Percentiles rank a stretch among this genome's conserved stretches.
Evolutionary conservation across 148 eudicot species (phyloP).

Genomic region (Polygonum aviculare): DNA sequence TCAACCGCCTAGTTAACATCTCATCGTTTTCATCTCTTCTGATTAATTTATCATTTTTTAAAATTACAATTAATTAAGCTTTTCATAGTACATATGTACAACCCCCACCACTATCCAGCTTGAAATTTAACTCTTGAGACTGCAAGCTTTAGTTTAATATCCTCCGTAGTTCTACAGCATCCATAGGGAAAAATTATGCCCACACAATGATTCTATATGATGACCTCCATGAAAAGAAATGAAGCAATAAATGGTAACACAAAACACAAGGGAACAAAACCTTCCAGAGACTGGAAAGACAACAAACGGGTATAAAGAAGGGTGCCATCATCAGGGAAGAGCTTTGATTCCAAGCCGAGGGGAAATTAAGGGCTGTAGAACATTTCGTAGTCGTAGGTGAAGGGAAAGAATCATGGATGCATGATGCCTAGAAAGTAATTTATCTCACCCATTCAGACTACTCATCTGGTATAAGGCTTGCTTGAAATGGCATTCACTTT

Average conservation of each 20-base stretch:
- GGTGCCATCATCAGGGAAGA: neutral
- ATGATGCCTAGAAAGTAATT: neutral
- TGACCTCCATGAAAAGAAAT: constrained; percentile 1
- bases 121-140: no score
- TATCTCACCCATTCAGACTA: neutral
- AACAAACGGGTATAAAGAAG: neutral
- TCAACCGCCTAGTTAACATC: no score
- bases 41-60: no score
- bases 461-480: neutral
- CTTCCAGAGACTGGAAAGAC: neutral
- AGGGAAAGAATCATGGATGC: no score
- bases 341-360: no score
- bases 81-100: no score
- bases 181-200: neutral
- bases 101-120: no score
- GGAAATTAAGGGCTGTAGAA: no score
- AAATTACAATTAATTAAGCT: no score
- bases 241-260: neutral
- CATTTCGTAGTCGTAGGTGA: no score
- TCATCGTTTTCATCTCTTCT: no score
- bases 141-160: neutral
- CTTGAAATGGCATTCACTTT: neutral
- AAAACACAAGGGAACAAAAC: no score
- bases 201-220: neutral
- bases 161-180: neutral